These are phyloP conservation scores for Kondoa malvinella DNA, from an alignment of 768 basidiomycete genomes.

Conservation along the genomic window DNA sequence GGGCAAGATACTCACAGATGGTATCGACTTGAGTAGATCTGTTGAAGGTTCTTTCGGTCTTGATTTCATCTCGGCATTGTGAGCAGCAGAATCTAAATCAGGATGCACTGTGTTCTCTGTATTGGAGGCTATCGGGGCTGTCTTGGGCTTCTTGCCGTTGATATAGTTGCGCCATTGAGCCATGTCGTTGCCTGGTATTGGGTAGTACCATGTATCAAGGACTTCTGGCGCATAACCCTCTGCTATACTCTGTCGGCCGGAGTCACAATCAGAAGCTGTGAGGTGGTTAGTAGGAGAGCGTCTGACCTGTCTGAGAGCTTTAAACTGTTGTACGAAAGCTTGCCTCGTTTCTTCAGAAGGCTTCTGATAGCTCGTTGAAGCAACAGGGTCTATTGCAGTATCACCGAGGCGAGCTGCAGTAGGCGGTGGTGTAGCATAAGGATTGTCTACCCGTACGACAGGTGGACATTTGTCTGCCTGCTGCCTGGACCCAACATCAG, in stretches of 20 bases:
- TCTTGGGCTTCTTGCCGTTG: background rate
- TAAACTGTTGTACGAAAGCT: background rate
- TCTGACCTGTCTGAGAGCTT: background rate
- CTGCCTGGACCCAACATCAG: background rate
- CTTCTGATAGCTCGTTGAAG: background rate
- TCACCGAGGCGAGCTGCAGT: background rate
- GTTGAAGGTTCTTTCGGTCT: background rate
- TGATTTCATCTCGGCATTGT: background rate
- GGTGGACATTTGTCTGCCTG: background rate
- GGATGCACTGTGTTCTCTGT: background rate
- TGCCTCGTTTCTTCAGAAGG: background rate
- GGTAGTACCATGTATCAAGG: background rate
- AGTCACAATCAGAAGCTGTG: background rate
- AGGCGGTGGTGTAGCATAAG: background rate
- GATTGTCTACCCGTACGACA: conserved; percentile 1
- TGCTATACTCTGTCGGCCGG: background rate
- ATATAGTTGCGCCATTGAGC: background rate
- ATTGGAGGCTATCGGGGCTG: background rate
- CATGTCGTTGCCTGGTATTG: background rate
- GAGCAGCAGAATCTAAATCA: background rate
- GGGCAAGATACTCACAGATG: background rate
- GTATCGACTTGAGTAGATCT: background rate
- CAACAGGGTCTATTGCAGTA: background rate
- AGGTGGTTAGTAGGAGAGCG: background rate
- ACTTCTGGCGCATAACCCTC: background rate